Percentiles rank a stretch among this genome's conserved stretches.
Evolutionary conservation across 768 basidiomycete species (phyloP).

Genomic region (Amanita subjunquillea): DNA sequence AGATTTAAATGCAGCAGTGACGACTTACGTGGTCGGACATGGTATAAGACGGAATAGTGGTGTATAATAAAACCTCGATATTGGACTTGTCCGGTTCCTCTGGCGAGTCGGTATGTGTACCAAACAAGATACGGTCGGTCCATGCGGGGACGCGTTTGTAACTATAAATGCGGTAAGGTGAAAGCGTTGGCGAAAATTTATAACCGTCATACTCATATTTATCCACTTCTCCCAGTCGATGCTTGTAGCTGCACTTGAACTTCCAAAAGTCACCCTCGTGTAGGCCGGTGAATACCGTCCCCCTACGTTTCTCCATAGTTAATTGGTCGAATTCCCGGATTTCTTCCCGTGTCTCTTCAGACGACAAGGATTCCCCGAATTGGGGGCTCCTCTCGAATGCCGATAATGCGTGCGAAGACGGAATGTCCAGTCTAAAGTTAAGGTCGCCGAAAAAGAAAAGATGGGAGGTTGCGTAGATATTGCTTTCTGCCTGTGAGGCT

Average conservation of each 20-base stretch:
- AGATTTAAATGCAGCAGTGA: neutral
- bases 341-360: conserved; percentile 43
- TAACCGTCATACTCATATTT: conserved; percentile 55
- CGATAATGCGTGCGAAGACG: conserved; percentile 39
- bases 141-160: conserved; percentile 73
- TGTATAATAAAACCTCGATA: conserved; percentile 64
- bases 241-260: conserved; percentile 92
- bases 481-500: conserved; percentile 31
- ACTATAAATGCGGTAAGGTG: conserved; percentile 22
- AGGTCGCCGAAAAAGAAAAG: conserved; percentile 91
- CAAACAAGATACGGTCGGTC: conserved; percentile 89
- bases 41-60: conserved; percentile 72
- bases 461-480: conserved; percentile 79
- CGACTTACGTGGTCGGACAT: conserved; percentile 79
- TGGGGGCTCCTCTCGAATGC: conserved; percentile 19
- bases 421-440: conserved; percentile 77
- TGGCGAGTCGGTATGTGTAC: conserved; percentile 60
- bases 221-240: conserved; percentile 70
- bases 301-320: conserved; percentile 47
- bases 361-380: conserved; percentile 32
- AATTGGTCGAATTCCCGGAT: conserved; percentile 72
- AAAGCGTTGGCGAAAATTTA: neutral
- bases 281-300: conserved; percentile 60
- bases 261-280: conserved; percentile 81
- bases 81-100: conserved; percentile 37